phyloP scores from a whole-genome alignment of 2,329 filamentous ascomycete species.

The Exophiala bonariae region DNA sequence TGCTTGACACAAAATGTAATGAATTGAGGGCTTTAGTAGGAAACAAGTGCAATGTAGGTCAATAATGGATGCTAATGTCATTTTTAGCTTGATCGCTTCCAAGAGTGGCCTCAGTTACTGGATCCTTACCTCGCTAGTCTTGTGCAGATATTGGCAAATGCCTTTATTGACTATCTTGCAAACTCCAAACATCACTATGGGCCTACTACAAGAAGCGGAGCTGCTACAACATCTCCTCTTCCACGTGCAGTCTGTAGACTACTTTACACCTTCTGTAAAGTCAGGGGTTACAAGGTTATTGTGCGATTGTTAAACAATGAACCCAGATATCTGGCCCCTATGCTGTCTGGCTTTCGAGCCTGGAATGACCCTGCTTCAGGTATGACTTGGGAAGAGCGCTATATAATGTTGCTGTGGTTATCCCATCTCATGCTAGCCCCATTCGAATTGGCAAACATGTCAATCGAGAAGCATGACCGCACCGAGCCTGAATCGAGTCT shows the following conservation, averaged over 20 bases:
- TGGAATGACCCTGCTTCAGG: slow-evolving; percentile 26
- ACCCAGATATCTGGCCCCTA: slow-evolving; percentile 76
- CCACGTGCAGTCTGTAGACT: slow-evolving; percentile 74
- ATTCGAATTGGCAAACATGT: slow-evolving; percentile 87
- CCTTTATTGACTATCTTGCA: slow-evolving; percentile 58
- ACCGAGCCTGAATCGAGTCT: slow-evolving; percentile 30
- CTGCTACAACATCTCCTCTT: slow-evolving; percentile 49
- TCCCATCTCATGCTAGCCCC: slow-evolving; percentile 80
- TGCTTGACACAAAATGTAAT: slow-evolving; percentile 12
- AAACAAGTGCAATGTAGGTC: neutral
- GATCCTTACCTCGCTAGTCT: slow-evolving; percentile 78
- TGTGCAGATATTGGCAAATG: slow-evolving; percentile 71
- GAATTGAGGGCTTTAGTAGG: slow-evolving; percentile 26
- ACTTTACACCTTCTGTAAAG: slow-evolving; percentile 90
- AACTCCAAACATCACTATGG: slow-evolving; percentile 27
- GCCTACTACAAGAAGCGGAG: slow-evolving; percentile 33
- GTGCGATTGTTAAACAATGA: slow-evolving; percentile 90
- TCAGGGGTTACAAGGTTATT: slow-evolving; percentile 89
- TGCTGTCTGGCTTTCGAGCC: slow-evolving; percentile 53
- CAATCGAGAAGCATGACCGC: slow-evolving; percentile 38
- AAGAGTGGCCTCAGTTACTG: slow-evolving; percentile 91
- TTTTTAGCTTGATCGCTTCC: slow-evolving; percentile 75
- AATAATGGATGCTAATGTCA: neutral
- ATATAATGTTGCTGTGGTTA: slow-evolving; percentile 84
- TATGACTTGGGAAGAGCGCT: slow-evolving; percentile 84